phyloP scores from a whole-genome alignment of 148 eudicot genomes.

The Camellia granthamiana region DNA sequence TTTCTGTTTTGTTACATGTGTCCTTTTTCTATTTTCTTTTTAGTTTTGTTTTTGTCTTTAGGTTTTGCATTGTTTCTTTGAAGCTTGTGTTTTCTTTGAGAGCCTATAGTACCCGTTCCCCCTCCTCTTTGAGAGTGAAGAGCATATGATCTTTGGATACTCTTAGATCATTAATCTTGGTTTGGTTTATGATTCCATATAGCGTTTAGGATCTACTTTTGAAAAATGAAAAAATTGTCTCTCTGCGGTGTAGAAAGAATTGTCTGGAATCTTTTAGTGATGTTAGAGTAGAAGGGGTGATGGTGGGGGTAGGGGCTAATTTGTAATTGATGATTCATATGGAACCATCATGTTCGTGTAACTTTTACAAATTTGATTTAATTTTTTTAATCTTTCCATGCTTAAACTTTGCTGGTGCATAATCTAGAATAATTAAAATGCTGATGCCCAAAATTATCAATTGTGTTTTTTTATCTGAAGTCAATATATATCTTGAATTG shows the following conservation, averaged over 20 bases:
- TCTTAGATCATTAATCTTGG: not conserved
- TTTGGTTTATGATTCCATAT: not conserved
- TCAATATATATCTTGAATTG: not conserved
- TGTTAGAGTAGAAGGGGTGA: no score
- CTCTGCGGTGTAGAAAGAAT: no score
- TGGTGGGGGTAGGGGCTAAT: no score
- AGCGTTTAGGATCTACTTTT: no score
- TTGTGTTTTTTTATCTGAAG: not conserved
- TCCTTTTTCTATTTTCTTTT: not conserved
- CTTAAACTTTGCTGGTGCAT: not conserved
- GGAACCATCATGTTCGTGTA: not conserved
- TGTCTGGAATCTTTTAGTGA: no score
- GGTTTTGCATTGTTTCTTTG: not conserved
- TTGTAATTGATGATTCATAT: not conserved
- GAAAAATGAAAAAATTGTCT: no score
- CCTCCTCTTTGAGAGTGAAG: not conserved
- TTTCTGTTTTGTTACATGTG: not conserved
- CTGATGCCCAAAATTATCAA: not conserved
- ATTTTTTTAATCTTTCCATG: not conserved
- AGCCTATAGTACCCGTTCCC: not conserved
- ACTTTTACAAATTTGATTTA: not conserved
- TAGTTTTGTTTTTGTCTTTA: not conserved
- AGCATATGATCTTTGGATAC: not conserved
- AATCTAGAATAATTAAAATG: slow-evolving; percentile 3
- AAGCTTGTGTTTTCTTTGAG: not conserved